phyloP scores from a whole-genome alignment of 2,329 filamentous ascomycete species.

The Cladophialophora exuberans region DNA sequence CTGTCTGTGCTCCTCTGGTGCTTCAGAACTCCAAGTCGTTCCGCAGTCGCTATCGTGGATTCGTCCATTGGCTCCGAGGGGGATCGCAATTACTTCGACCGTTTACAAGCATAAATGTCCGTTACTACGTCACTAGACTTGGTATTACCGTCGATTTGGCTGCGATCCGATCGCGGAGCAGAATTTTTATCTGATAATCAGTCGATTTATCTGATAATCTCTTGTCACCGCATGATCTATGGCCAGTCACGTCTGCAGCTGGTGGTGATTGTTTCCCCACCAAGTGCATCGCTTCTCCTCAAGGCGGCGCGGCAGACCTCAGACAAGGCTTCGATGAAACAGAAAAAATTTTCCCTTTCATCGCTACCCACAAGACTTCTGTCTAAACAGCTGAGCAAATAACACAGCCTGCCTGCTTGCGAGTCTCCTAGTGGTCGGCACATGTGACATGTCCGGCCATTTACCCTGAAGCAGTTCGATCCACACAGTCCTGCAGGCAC shows the following conservation, averaged over 20 bases:
- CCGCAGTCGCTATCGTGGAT: not conserved
- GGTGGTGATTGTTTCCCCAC: not conserved
- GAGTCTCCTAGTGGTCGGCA: not conserved
- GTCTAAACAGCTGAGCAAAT: not conserved
- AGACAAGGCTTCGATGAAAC: conserved; percentile 12
- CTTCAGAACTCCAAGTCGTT: not conserved
- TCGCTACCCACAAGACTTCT: not conserved
- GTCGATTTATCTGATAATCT: conserved; percentile 18
- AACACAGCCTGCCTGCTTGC: not conserved
- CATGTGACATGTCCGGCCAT: not conserved
- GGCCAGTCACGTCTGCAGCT: conserved; percentile 6
- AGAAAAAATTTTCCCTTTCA: not conserved
- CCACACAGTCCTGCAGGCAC: not conserved
- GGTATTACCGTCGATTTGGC: not conserved
- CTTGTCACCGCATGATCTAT: conserved; percentile 13
- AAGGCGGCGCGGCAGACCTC: conserved; percentile 3
- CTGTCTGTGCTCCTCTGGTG: no score
- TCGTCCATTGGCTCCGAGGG: not conserved
- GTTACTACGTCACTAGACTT: not conserved
- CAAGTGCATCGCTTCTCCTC: not conserved
- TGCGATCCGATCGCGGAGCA: conserved; percentile 23
- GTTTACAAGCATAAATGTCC: not conserved
- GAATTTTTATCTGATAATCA: conserved; percentile 26
- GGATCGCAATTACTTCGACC: not conserved
- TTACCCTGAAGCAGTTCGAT: not conserved